Evolutionary conservation across 305 asterid species (phyloP).

Genomic region (Solanum hybrid): DNA sequence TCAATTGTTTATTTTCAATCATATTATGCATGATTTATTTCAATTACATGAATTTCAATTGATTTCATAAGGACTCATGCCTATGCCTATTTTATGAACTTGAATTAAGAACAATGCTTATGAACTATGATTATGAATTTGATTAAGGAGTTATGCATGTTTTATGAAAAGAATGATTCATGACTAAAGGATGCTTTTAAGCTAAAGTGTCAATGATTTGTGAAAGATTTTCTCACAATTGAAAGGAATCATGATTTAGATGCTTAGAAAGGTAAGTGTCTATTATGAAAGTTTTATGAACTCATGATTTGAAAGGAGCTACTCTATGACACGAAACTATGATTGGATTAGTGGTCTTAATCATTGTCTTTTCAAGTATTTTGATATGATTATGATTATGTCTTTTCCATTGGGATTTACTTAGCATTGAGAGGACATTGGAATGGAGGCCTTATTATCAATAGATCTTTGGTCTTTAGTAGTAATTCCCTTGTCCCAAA

Average conservation of each 20-base stretch:
- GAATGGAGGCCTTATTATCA: neutral
- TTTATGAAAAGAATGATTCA: too few species aligned
- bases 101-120: neutral
- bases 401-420: neutral
- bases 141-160: neutral
- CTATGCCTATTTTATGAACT: neutral
- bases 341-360: neutral
- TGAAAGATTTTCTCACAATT: neutral
- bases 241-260: neutral
- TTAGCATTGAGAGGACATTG: neutral
- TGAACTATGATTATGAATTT: neutral
- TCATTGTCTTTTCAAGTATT: neutral
- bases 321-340: neutral
- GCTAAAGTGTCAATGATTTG: neutral
- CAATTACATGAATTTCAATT: neutral
- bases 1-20: neutral
- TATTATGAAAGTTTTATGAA: too few species aligned
- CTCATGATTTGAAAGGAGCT: neutral
- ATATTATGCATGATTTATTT: neutral
- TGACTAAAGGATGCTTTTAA: neutral
- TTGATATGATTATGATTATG: neutral
- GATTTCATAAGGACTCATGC: neutral
- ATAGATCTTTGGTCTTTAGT: neutral
- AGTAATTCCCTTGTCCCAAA: neutral
- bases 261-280: neutral